Percentiles rank a stretch among this genome's conserved stretches.
Evolutionary conservation across 73 alveolate genomes (phyloP).

Genomic region (Paramecium biaurelia): DNA sequence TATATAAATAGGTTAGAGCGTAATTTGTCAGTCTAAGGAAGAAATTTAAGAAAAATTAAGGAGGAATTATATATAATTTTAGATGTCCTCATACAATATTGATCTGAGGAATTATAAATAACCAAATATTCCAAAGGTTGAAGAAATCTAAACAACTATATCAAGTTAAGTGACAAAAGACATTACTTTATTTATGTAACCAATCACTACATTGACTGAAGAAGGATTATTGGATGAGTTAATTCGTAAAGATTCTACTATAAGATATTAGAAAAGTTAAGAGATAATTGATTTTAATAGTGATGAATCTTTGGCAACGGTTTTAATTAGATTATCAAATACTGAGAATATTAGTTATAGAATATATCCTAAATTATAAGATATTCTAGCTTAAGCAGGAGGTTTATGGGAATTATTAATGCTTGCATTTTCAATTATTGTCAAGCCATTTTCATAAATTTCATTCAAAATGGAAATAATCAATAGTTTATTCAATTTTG

Average conservation of each 20-base stretch:
- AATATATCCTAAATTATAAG: neutral
- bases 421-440: neutral
- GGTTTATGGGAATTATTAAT: conserved; percentile 17
- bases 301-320: conserved; percentile 33
- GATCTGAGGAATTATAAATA: neutral
- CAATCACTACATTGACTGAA: neutral
- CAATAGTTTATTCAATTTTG: conserved; percentile 1
- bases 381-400: neutral
- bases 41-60: neutral
- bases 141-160: neutral
- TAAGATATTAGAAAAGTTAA: neutral
- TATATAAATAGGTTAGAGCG: neutral
- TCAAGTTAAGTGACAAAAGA: conserved; percentile 16
- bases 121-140: neutral
- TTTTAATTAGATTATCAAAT: neutral
- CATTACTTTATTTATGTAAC: conserved; percentile 1
- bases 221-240: neutral
- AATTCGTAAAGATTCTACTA: neutral
- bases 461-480: neutral
- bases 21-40: neutral
- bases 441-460: neutral
- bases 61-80: neutral
- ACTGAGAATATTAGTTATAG: neutral
- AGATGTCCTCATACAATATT: neutral
- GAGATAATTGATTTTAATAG: neutral